Conservation (phyloP, 768 basidiomycete species). For the Pholiota molesta region DNA sequence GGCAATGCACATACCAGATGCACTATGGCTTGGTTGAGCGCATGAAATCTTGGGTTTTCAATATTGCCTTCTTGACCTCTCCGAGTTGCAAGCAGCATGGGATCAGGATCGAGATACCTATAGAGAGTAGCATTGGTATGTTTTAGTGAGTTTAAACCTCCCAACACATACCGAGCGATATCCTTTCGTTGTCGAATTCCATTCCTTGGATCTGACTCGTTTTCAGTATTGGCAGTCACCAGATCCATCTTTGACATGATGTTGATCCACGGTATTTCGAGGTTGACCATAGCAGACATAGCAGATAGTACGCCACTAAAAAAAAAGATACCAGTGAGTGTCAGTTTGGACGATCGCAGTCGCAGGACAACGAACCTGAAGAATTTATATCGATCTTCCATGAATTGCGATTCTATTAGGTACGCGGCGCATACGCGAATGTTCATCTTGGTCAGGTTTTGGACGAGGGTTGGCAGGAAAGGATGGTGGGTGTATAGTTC, state of each 20-base stretch:
- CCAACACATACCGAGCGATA: conserved; percentile 68
- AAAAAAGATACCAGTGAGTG: conserved; percentile 7
- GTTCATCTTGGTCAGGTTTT: conserved; percentile 70
- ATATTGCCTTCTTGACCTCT: conserved; percentile 58
- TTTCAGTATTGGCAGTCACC: conserved; percentile 68
- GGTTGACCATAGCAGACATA: conserved; percentile 98
- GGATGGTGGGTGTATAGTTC: conserved; percentile 99
- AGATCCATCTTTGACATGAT: conserved; percentile 99
- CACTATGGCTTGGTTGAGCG: conserved; percentile 93
- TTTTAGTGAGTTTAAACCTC: neutral
- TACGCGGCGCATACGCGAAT: conserved; percentile 90
- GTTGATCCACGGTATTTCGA: conserved; percentile 97
- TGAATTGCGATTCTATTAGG: conserved; percentile 97
- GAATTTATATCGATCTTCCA: conserved; percentile 99
- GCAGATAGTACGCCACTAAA: conserved; percentile 90
- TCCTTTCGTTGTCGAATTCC: conserved; percentile 75
- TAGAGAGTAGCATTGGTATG: neutral
- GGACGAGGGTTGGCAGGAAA: conserved; percentile 89
- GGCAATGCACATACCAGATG: conserved; percentile 63
- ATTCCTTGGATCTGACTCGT: conserved; percentile 64
- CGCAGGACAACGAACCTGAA: conserved; percentile 61
- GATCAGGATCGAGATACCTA: conserved; percentile 96
- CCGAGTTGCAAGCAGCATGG: conserved; percentile 73
- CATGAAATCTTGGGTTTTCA: conserved; percentile 83
- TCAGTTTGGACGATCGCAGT: neutral